Evolutionary conservation across 2,329 filamentous ascomycete species (phyloP).

Genomic region (Chaetomium globosum): DNA sequence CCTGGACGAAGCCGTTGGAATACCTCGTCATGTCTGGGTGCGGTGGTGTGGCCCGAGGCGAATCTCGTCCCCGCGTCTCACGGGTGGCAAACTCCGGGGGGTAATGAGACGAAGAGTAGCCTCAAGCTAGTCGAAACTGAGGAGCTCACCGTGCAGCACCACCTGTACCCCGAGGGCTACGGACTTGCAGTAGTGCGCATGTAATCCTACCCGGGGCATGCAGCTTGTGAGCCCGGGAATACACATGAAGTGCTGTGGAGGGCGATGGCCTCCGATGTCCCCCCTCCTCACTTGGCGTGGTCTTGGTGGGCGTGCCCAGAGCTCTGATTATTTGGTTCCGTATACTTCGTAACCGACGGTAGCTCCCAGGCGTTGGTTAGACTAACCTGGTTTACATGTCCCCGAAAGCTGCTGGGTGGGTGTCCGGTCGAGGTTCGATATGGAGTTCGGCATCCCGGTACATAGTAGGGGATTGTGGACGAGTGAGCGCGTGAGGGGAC

Average conservation of each 20-base stretch:
- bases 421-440: neutral
- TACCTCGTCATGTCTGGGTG: conserved; percentile 11
- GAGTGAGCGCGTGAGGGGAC: neutral
- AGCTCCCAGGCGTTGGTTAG: neutral
- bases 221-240: conserved; percentile 23
- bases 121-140: neutral
- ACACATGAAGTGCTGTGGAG: conserved; percentile 20
- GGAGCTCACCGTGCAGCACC: conserved; percentile 5
- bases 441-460: neutral
- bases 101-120: conserved; percentile 25
- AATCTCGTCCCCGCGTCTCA: conserved; percentile 24
- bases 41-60: conserved; percentile 22
- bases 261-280: neutral
- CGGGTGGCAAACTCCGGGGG: conserved; percentile 13
- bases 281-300: neutral
- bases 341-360: neutral
- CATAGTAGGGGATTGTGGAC: neutral
- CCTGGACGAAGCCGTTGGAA: conserved; percentile 15
- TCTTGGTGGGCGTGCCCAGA: neutral
- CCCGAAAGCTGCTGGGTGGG: neutral
- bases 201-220: conserved; percentile 23
- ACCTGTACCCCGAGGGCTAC: conserved; percentile 13
- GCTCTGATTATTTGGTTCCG: neutral
- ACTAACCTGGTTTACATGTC: neutral
- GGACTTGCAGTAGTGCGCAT: conserved; percentile 2